Conservation (phyloP, 2,329 filamentous ascomycete genomes). For the Claviceps cyperi region DNA sequence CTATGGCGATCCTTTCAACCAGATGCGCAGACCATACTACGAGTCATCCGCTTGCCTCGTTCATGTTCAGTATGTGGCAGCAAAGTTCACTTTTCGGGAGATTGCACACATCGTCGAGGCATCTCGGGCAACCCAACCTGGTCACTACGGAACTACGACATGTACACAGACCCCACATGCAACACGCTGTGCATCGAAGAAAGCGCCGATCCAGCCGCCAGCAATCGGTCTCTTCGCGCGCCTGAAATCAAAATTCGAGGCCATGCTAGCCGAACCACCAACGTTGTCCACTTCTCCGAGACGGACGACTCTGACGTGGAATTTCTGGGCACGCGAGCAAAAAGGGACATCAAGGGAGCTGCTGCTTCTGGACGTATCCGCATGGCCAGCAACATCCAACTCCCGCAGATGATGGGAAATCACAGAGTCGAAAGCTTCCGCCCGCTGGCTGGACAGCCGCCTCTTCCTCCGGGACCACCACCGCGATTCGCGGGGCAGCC, state of each 20-base stretch:
- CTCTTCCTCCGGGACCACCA: conserved; percentile 25
- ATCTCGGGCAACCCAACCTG: conserved; percentile 30
- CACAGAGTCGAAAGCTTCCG: conserved; percentile 9
- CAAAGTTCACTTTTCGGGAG: conserved; percentile 39
- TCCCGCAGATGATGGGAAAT: conserved; percentile 14
- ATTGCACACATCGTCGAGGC: conserved; percentile 27
- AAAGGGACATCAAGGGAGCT: conserved; percentile 15
- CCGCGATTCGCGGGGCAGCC: conserved; percentile 15
- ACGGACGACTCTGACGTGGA: conserved; percentile 31
- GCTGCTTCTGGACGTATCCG: conserved; percentile 22
- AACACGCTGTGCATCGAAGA: conserved; percentile 24
- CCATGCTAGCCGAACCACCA: conserved; percentile 20
- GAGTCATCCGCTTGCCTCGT: conserved; percentile 33
- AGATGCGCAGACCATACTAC: conserved; percentile 24
- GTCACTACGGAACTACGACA: conserved; percentile 32
- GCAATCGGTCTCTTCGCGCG: conserved; percentile 10
- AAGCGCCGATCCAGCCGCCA: conserved; percentile 11
- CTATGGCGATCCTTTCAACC: conserved; percentile 45
- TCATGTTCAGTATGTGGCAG: conserved; percentile 44
- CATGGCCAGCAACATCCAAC: conserved; percentile 26
- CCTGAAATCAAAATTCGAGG: conserved; percentile 20
- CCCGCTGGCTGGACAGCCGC: conserved; percentile 16
- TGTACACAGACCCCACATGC: conserved; percentile 34
- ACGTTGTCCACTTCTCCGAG: conserved; percentile 29
- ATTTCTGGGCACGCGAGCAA: conserved; percentile 23